Base-by-base conservation (phyloP, 257 asterid genomes). In the Verbascum thapsus region DNA sequence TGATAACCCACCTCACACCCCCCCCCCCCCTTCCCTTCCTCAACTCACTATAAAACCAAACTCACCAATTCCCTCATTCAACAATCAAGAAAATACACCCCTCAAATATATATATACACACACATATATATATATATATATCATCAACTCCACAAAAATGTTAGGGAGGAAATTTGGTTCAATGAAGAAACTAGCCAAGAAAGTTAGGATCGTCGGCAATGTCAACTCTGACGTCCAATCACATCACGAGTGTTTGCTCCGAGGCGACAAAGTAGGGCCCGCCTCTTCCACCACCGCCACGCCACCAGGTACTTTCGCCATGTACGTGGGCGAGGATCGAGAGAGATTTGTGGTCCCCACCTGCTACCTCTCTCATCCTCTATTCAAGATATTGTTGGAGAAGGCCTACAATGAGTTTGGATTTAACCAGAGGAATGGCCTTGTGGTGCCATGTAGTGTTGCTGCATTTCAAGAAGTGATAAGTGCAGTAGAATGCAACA, bases 331-430 rank as follows among this genome's bases (percentile, higher is more conserved):
- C 6, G 94, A 81, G 44, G 94, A 81, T 8, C 73, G 96, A 0
- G 76, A 76, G 22, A 76, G 91, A 19, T 88, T 88, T 59, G 81
- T 72, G 18, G 81, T 86, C 7, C 96, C 94, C 0, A 88, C 90
- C 0, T 64, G 80, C n/a, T 81, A 91, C 26, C 91, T 91, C 1
- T 80, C 91, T 1, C 98, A 91, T 75, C 98, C 98, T 18, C 45
- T 91, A 48, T 79, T 91, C 87, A 86, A 76, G 78, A 91, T 91
- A 57, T 23, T 91, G 72, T 40, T 91, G n/a, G 95, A 91, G 69
- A 91, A 88, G 79, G 88, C 96, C n/a, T 85, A 65, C 18, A 68
- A 87, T 19, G 94, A 90, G 72, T 84, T 74, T 63, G 98, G 95
- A 8, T 85, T 85, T 49, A 61, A 73, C 32, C 91, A 85, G 8